A percentile compares a stretch with the other conserved stretches of the same genome.
These are phyloP conservation scores for Kwoniella dendrophila DNA, from an alignment of 768 basidiomycete species.

Conservation along the genomic window DNA sequence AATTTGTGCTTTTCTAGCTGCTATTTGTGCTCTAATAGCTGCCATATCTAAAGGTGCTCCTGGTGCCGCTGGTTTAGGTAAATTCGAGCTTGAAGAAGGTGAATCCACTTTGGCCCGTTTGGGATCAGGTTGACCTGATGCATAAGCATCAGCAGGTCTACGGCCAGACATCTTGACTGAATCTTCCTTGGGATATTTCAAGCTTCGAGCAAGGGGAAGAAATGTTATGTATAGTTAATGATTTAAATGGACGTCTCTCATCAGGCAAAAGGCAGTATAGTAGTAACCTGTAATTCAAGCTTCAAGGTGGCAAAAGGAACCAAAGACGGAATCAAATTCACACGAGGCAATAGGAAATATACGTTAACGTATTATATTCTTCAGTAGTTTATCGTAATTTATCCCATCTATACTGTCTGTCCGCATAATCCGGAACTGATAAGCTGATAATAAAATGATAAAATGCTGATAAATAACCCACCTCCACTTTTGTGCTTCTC, in stretches of 20 bases:
- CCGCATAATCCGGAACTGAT: no score
- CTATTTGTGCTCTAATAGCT: conserved; percentile 54
- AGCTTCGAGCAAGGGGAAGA: neutral
- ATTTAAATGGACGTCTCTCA: no score
- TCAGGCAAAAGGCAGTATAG: no score
- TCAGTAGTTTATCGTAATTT: neutral
- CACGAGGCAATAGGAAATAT: neutral
- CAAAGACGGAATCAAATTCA: conserved; percentile 2
- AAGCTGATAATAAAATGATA: neutral
- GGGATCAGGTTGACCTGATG: conserved; percentile 37
- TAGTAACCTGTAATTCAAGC: no score
- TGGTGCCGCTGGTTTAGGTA: conserved; percentile 12
- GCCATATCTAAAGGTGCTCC: conserved; percentile 44
- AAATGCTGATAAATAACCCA: neutral
- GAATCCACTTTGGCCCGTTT: conserved; percentile 33
- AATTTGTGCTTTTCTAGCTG: conserved; percentile 43
- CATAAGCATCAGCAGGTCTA: conserved; percentile 40
- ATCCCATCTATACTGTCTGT: no score
- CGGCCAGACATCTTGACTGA: conserved; percentile 35
- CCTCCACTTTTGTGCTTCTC: conserved; percentile 4
- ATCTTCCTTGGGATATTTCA: neutral
- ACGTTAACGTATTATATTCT: neutral
- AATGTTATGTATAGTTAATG: no score
- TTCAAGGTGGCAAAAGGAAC: conserved; percentile 4
- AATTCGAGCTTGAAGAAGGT: no score